Conservation (phyloP, 2,329 filamentous ascomycete species). For the Trichoderma hamatum region DNA sequence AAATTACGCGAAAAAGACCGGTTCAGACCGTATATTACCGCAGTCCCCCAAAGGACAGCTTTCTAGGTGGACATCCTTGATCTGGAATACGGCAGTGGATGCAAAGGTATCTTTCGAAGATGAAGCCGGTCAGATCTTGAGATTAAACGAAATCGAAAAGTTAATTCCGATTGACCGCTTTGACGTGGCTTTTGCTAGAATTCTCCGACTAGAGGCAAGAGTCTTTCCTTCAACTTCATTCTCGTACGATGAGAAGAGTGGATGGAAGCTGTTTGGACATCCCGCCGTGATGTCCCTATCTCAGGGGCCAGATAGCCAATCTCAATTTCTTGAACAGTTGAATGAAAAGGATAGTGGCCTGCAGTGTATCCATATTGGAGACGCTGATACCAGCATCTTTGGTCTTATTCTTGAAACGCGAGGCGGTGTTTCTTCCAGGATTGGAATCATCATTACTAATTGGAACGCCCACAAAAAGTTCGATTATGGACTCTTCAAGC, state of each 20-base stretch:
- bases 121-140: neutral
- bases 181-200: neutral
- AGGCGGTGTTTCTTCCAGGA: neutral
- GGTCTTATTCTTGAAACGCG: neutral
- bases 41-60: neutral
- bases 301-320: neutral
- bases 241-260: neutral
- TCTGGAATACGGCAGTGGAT: neutral
- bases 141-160: neutral
- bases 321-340: neutral
- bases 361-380: neutral
- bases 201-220: neutral
- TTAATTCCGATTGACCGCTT: neutral
- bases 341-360: neutral
- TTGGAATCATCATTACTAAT: neutral
- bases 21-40: too few species aligned
- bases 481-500: neutral
- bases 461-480: neutral
- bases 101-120: neutral
- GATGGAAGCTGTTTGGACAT: neutral
- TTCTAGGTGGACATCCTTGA: neutral
- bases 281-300: neutral
- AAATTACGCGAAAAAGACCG: neutral
- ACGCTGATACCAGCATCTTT: neutral
- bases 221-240: neutral